Conservation (phyloP, 805 yeast genomes). For the Monosporozyma servazzii region DNA sequence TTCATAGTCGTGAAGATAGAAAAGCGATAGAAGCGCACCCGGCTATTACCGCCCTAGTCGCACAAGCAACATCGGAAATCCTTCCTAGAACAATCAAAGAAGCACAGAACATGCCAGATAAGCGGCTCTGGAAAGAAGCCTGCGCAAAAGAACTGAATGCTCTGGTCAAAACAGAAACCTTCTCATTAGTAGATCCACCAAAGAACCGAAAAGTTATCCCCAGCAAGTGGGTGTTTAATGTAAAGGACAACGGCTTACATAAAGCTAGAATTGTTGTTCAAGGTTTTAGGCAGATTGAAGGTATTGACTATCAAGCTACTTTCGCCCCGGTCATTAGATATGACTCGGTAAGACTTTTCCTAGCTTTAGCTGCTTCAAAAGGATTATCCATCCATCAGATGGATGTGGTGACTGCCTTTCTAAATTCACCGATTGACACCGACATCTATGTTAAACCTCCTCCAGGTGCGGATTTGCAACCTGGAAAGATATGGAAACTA, state of each 20-base stretch:
- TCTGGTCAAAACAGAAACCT: constrained; percentile 4
- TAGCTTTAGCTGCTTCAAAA: constrained; percentile 5
- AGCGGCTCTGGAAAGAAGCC: constrained; percentile 3
- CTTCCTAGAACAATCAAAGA: background rate
- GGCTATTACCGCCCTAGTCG: background rate
- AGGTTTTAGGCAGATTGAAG: constrained; percentile 18
- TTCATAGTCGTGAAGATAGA: no score
- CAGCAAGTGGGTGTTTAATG: constrained; percentile 15
- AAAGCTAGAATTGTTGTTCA: constrained; percentile 24
- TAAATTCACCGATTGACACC: background rate
- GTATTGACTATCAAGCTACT: constrained; percentile 21
- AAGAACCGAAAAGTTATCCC: constrained; percentile 6
- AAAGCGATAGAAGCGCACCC: no score
- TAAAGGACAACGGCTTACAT: constrained; percentile 7
- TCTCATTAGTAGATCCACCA: constrained; percentile 5
- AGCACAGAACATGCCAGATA: background rate
- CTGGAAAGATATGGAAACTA: constrained; percentile 7
- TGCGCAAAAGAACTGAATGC: constrained; percentile 4
- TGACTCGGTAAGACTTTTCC: constrained; percentile 11
- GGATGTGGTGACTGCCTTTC: constrained; percentile 17
- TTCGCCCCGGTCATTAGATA: constrained; percentile 23
- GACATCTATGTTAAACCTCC: constrained; percentile 2
- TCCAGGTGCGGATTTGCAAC: constrained; percentile 2
- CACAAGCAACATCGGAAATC: background rate
- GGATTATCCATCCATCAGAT: constrained; percentile 11